Base-by-base conservation (phyloP, 2,329 filamentous ascomycete genomes). In the Pseudocercospora fijiensis region DNA sequence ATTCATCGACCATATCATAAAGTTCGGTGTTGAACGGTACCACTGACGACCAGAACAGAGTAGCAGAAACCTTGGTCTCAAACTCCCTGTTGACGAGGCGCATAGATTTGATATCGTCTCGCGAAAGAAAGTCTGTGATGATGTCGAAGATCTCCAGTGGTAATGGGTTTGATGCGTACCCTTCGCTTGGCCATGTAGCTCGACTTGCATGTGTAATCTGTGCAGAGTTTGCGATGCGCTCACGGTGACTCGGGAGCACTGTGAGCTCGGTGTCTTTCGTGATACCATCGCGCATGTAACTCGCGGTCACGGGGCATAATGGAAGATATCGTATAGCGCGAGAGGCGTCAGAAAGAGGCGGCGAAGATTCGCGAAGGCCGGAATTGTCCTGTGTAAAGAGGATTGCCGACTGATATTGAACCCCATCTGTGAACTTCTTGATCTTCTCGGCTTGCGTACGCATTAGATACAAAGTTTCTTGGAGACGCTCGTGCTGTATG, bases 21-120 rank as follows among this genome's bases (percentile, higher is more conserved):
- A 90, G 83, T 67, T 88, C 84, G 1, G 85, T 83, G 47, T 83
- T 85, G 76, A 90, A 90, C 1, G 86, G 85, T 1, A 88, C 84
- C 5, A 90, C 86, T 8, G 88, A 84, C 51, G 85, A 86, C 62
- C 81, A 79, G 73, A 89, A 90, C 52, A 88, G 81, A 45, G 81
- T 78, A 43, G 80, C 78, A 0, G 86, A 86, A 1, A 88, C 80
- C 64, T 84, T 85, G 11, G 73, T 67, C 64, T 89, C 85, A 65
- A 87, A 85, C 61, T 88, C 85, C 41, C 77, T 80, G 70, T 81
- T 85, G 2, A 89, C 86, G 3, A 89, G 78, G 4, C 88, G 84
- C 75, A 90, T 80, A 28, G 77, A 80, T 73, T 86, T 84, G 57
- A 89, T 79, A 65, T 87, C 85, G 33, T 82, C 79, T 4, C 85